phyloP scores from a whole-genome alignment of 768 basidiomycete species.

The Termitomyces sp. region DNA sequence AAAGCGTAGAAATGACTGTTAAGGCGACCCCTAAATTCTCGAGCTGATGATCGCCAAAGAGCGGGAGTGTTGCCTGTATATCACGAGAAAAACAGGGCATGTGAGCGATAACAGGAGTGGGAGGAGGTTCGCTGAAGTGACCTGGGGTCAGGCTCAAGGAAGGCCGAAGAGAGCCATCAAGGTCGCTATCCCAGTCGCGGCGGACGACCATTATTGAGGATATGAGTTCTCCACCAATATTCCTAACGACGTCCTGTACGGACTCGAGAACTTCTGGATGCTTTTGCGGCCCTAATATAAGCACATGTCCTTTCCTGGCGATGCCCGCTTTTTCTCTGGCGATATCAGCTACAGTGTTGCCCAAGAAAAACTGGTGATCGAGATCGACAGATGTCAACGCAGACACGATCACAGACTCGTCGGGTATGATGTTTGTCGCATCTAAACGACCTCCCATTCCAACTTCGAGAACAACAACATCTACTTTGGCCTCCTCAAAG shows the following conservation, averaged over 20 bases:
- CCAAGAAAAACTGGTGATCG: constrained; percentile 91
- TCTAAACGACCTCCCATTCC: constrained; percentile 93
- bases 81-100: constrained; percentile 40
- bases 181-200: constrained; percentile 28
- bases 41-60: constrained; percentile 82
- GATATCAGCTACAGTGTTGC: constrained; percentile 69
- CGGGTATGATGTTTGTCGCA: constrained; percentile 88
- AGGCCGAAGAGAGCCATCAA: constrained; percentile 28
- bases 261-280: constrained; percentile 43
- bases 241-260: constrained; percentile 38
- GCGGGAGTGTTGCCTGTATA: constrained; percentile 50
- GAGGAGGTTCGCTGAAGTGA: constrained; percentile 29
- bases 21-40: constrained; percentile 77
- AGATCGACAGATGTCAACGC: constrained; percentile 85
- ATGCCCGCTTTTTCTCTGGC: constrained; percentile 84
- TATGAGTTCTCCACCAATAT: constrained; percentile 39
- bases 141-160: constrained; percentile 27
- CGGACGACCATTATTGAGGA: constrained; percentile 30
- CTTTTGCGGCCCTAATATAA: constrained; percentile 65
- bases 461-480: constrained; percentile 86
- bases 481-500: constrained; percentile 69
- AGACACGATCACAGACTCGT: constrained; percentile 66
- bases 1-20: constrained; percentile 54
- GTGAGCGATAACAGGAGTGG: constrained; percentile 38
- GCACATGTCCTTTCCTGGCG: constrained; percentile 53